Conservation (phyloP, 2,329 filamentous ascomycete genomes). For the Pseudogymnoascus sp. region DNA sequence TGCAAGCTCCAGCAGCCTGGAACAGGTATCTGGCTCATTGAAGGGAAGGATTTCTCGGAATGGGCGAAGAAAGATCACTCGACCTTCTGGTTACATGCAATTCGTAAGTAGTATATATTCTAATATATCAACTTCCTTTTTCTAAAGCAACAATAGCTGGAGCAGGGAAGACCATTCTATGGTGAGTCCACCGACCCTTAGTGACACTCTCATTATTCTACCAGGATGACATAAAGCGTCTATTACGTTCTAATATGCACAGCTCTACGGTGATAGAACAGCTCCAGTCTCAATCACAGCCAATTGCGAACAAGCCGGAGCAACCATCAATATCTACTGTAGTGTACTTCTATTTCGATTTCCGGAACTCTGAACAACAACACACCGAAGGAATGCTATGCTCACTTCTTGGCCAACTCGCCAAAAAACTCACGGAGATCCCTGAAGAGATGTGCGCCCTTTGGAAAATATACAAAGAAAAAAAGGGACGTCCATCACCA, state of each 20-base stretch:
- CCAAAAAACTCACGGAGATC: not conserved
- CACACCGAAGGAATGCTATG: not conserved
- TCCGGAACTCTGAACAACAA: not conserved
- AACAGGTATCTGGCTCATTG: constrained; percentile 18
- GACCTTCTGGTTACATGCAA: constrained; percentile 18
- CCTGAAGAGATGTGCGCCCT: not conserved
- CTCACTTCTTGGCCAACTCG: not conserved
- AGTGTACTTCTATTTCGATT: not conserved
- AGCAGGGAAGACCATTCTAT: constrained; percentile 18
- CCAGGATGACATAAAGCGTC: not conserved
- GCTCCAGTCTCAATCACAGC: not conserved
- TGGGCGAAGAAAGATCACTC: constrained; percentile 11
- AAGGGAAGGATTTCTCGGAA: constrained; percentile 13
- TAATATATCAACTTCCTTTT: not conserved
- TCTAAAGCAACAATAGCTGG: constrained; percentile 11
- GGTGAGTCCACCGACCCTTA: not conserved
- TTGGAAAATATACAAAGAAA: not conserved
- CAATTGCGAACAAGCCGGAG: not conserved
- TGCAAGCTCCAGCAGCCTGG: constrained; percentile 14
- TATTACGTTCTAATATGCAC: not conserved
- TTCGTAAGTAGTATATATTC: constrained; percentile 13
- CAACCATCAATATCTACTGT: not conserved
- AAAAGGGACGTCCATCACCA: not conserved
- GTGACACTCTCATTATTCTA: not conserved
- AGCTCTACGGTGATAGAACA: not conserved